Base-by-base conservation (phyloP, 176 grass and related monocot species). In the Bromus sterilis region DNA sequence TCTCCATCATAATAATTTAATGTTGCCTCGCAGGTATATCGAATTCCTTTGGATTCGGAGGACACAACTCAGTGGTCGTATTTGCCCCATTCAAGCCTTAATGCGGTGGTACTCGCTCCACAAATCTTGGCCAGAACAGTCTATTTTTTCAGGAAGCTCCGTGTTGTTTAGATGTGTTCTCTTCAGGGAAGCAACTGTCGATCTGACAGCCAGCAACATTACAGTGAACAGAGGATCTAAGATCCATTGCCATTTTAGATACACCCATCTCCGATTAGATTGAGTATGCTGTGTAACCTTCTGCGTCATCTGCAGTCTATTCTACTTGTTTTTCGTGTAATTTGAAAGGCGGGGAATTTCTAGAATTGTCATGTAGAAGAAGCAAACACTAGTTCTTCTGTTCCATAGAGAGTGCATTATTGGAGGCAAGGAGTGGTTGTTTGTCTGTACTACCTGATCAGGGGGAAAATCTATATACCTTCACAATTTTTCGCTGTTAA, bases 31-130 rank as follows among this genome's bases (percentile, higher is more conserved):
- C 82, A 98, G 95, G 90, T 78, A 98, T 98, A 48, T 98, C 95
- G 7, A 98, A 98, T 74, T 98, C 95, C 23, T 98, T 98, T 59
- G 95, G 95, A 88, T 98, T 98, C 40, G 95, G 95, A 29, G 95
- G 95, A 34, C 95, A 98, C 71, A 98, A 98, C 81, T 98, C 95
- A 2, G 95, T 97, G 48, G 95, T 97, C 53, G 90, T 93, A 26
- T 98, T 98, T 71, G 95, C 95, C n/a, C 92, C 95, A 81, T 98
- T 95, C 80, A 95, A 93, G 82, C 92, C 90, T 78, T 98, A 75
- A 86, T 78, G 9, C 62, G 66, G 74, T 71, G 63, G 61, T 60
- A 43, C 60, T 66, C 81, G 39, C 13, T 84, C 44, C 57, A 73
- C 46, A 78, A 74, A 78, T 89, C 35, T 49, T 82, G 64, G 64